Evolutionary conservation across 768 basidiomycete genomes (phyloP), one percentile per base, ranked within the genome.

Genomic region (Tylopilus rubrobrunneus): DNA sequence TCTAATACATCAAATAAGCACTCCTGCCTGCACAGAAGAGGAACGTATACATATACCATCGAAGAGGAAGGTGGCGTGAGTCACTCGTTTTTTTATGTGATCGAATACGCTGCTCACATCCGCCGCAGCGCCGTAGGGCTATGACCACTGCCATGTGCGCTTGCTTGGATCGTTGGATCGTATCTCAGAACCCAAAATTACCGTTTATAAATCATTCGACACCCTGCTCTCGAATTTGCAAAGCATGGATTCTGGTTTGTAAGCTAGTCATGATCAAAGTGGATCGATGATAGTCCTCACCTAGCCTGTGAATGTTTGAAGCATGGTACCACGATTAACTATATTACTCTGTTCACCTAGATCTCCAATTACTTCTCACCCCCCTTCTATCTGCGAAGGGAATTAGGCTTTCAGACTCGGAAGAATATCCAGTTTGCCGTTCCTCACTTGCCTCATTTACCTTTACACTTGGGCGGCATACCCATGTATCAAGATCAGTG

Each of bases 61-160:
- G 42, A 58, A 54, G 43, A 65, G 55, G 48, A 67, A 45, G 42
- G 56, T 59, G 40, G 65, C 59, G 66, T 67, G 37, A 69, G 67
- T 51, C 29, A 1, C 44, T 25, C 2, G 33, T 31, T 34, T 23
- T 47, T 45, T 47, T 14, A 34, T 40, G 5, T 23, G 36, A 34
- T 9, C 10, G 23, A 21, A 42, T 31, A 40, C 11, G 37, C 3
- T 31, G 5, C 48, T 66, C 29, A 64, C 51, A 41, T 10, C 1
- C 37, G 3, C 17, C 39, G 17, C 31, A 66, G 65, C 15, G 60
- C 58, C 17, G 58, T 50, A 36, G 62, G 65, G 48, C 31, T 52
- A 48, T 66, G 36, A 43, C 28, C 10, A 6, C 19, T 41, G 29
- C 31, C 47, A 48, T 55, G 36, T 40, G 53, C 31, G 25, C 36